Percentiles rank a stretch among this genome's conserved stretches.
These are phyloP conservation scores for Phytopythium sindhum DNA, from an alignment of 352 stramenopile species.

Conservation along the genomic window DNA sequence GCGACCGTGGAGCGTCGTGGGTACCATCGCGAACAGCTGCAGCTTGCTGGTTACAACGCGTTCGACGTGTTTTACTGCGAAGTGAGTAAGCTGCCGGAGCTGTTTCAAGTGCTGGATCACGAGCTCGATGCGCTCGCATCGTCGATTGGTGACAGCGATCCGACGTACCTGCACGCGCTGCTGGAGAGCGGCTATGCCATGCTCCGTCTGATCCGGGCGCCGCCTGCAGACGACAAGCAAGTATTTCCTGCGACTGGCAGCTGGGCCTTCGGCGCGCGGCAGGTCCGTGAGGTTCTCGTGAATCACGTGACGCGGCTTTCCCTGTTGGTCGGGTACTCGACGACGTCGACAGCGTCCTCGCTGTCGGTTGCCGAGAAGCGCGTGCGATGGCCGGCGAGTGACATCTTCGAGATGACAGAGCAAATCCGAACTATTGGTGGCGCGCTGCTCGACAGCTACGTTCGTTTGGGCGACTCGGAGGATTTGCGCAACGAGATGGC, in stretches of 20 bases:
- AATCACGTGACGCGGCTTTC: slow-evolving; percentile 65
- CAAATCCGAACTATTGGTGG: slow-evolving; percentile 57
- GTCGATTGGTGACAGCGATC: slow-evolving; percentile 58
- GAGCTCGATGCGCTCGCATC: slow-evolving; percentile 54
- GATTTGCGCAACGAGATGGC: slow-evolving; percentile 60
- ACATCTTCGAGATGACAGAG: slow-evolving; percentile 63
- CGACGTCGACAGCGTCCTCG: not conserved
- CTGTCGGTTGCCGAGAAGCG: slow-evolving; percentile 15
- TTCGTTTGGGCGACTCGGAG: slow-evolving; percentile 50
- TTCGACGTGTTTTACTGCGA: slow-evolving; percentile 89
- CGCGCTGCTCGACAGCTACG: slow-evolving; percentile 53
- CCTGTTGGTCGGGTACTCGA: slow-evolving; percentile 42
- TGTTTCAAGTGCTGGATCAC: slow-evolving; percentile 53
- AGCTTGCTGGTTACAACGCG: slow-evolving; percentile 75
- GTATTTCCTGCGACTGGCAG: slow-evolving; percentile 30
- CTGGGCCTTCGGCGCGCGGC: slow-evolving; percentile 52
- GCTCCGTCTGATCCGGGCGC: slow-evolving; percentile 55
- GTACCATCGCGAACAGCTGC: slow-evolving; percentile 77
- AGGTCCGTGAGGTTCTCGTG: slow-evolving; percentile 57
- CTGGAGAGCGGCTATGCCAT: slow-evolving; percentile 70
- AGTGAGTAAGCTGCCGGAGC: slow-evolving; percentile 72
- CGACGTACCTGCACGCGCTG: slow-evolving; percentile 53
- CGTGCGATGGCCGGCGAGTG: slow-evolving; percentile 46
- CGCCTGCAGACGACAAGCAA: slow-evolving; percentile 11
- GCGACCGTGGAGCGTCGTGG: slow-evolving; percentile 66